Base-by-base conservation (phyloP, 2,329 filamentous ascomycete species). In the Teratosphaeria nubilosa region DNA sequence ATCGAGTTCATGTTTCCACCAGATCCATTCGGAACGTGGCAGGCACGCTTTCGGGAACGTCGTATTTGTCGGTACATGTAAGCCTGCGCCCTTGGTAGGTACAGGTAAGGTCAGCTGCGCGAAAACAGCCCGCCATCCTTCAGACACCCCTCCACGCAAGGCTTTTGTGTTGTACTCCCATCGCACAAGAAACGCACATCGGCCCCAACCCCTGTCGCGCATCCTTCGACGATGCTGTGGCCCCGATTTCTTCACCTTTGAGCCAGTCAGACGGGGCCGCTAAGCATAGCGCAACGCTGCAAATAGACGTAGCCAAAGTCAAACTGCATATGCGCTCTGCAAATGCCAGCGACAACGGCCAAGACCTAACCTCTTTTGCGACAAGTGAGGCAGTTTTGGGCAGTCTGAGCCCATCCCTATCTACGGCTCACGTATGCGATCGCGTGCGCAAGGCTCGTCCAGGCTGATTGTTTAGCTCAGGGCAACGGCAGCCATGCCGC, bases 331-430 rank as follows among this genome's bases (percentile, higher is more conserved):
- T n/a, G 41, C 48, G 20, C 10, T 16, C 20, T 14, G 27, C 51
- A 30, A 22, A 37, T 22, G 41, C 30, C 16, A 30, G 54, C 58
- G 48, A 30, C 31, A 34, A 30, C 55, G 53, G 30, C 48, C 48
- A 48, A 48, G 41, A 6, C 10, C 41, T 30, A 20, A 20, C 27
- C 31, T 54, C 32, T 27, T 59, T 54, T 31, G n/a, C 41, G 54
- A 52, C 22, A 45, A 32, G 37, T 54, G 55, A 30, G 34, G 31
- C 58, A 24, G 55, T 57, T 57, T 58, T 6, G 55, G 27, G 58
- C 48, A 55, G 54, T 31, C 34, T n/a, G 24, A 34, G 22, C 5
- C 54, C 20, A 51, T 54, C 54, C 54, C 41, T 59, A 59, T 59
- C 34, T 51, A 22, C 55, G 54, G 57, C 16, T 14, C 50, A 16